Base-by-base conservation (phyloP, 148 eudicot species). In the Fagopyrum homotropicum region DNA sequence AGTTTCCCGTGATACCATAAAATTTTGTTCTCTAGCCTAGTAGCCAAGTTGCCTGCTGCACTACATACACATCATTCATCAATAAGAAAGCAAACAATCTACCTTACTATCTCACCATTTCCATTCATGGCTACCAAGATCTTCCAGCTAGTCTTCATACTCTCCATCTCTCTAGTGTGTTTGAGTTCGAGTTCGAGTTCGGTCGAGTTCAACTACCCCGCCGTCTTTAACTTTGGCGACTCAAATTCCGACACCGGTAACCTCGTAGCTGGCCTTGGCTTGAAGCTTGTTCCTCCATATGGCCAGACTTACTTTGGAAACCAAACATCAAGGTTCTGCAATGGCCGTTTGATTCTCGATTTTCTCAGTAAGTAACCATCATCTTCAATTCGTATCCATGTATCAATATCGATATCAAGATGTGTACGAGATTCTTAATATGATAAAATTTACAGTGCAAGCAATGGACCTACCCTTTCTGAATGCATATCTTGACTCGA, bases 191-290 rank as follows among this genome's bases (percentile, higher is more conserved):
- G 14, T 63, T 43, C 82, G 60, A 75, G 22, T 69, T 80, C 89
- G 76, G 79, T 88, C 16, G 86, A 85, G 69, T 88, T 90, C 80
- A 82, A 83, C 71, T 89, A 84, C 77, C 97, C 98, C 12, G 98
- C 97, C 68, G 89, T 90, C 7, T 92, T 95, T 85, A 95, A 89
- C 75, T 95, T 95, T 7, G 98, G 98, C 0, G 98, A 92, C 75
- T 94, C 97, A 0, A 94, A 94, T 85, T 94, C 98, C 9, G 98
- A 95, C 76, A 89, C 97, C 0, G 98, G 98, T 2, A 59, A 78
- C 14, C 76, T 87, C 0, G 79, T 75, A 44, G 77, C 90, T 19
- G 90, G 84, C 4, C 78, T 84, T 4, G 88, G 84, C 4, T 76
- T 84, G 12, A 80, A 75, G 10, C 43, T 83, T 44, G 83, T 82